Evolutionary conservation across 495 filamentous ascomycete species (phyloP), one percentile per base, ranked within the genome.

Genomic region (Penicillium canescens): DNA sequence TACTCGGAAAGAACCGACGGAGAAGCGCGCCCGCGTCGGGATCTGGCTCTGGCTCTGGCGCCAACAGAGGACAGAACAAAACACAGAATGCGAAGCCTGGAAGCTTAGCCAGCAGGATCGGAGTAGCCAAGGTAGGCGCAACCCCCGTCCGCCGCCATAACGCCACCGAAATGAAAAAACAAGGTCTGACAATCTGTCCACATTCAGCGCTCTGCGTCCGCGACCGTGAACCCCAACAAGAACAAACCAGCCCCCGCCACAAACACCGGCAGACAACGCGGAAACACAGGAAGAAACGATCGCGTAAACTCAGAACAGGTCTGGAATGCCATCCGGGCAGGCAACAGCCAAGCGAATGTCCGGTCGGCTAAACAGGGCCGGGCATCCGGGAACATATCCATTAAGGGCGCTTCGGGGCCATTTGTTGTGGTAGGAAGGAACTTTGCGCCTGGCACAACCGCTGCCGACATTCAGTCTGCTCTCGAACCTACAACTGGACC

Each of bases 381-480:
- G 6, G 24, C 10, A 20, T n/a, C 14, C 31, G 44, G 49, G 13
- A 43, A 26, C 26, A 79, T 98, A 37, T 83, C 77, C 18, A 96
- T 97, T 59, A 81, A 86, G 56, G 94, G 94, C 18, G 90, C 91
- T 2, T 70, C 72, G 9, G 72, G 70, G 3, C 90, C 91, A 0
- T 94, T 84, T 60, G 80, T 86, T n/a, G 88, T 98, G 11, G 77
- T 91, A 46, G 92, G 87, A 1, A 83, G 86, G 67, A 98, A 98
- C 72, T 93, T 98, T 59, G 92, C 91, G 3, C 86, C 86, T 3
- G 94, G 94, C 35, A 98, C 94, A 3, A 96, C 94, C 4, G 91
- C 90, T 2, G 92, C 90, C 35, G 94, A 98, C 67, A 96, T 98
- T 43, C 90, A 96, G 71, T 85, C 87, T 52, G 91, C 91, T 39